Evolutionary conservation across 768 basidiomycete genomes (phyloP).

Genomic region (Kondoa malvinella): DNA sequence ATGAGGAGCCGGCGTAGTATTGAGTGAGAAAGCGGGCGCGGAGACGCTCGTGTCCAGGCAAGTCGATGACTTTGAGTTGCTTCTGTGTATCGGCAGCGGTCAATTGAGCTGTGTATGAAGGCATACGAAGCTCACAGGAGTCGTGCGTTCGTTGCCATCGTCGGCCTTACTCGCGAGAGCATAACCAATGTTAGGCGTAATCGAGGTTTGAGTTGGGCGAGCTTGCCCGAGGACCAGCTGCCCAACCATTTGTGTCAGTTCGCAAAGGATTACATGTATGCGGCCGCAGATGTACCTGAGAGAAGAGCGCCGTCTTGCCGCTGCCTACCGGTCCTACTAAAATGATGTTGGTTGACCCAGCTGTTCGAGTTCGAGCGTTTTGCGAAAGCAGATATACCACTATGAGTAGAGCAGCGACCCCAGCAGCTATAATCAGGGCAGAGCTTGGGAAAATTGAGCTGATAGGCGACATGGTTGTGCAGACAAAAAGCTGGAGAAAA

Average conservation of each 20-base stretch:
- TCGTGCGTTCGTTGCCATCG: too few species aligned
- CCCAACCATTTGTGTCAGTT: not conserved
- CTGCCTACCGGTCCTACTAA: not conserved
- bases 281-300: not conserved
- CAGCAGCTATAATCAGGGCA: too few species aligned
- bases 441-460: too few species aligned
- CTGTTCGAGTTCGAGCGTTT: too few species aligned
- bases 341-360: too few species aligned
- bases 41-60: not conserved
- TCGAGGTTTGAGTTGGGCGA: not conserved
- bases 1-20: not conserved
- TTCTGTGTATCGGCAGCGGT: too few species aligned
- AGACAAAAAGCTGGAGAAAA: too few species aligned
- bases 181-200: not conserved
- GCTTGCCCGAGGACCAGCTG: not conserved
- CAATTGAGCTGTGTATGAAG: too few species aligned
- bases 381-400: too few species aligned
- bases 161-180: not conserved
- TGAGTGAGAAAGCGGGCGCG: not conserved
- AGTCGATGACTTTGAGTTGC: not conserved
- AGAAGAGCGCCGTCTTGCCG: not conserved
- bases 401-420: too few species aligned
- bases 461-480: too few species aligned
- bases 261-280: not conserved
- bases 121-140: too few species aligned